phyloP scores from a whole-genome alignment of 495 filamentous ascomycete species.

The Hyaloscypha finlandica region DNA sequence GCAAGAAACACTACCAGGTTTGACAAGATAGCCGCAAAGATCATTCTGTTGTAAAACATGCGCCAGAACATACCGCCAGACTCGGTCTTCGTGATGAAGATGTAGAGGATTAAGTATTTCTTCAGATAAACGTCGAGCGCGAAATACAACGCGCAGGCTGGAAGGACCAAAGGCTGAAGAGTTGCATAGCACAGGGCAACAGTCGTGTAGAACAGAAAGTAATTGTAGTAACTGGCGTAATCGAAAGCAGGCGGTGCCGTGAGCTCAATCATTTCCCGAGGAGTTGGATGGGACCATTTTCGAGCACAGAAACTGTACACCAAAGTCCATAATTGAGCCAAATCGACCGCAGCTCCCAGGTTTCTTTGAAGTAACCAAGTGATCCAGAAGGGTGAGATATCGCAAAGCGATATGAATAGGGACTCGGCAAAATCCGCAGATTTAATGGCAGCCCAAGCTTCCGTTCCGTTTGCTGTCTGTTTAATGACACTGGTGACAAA shows the following conservation, averaged over 20 bases:
- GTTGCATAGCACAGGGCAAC: slow-evolving; percentile 84
- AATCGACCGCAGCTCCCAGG: slow-evolving; percentile 84
- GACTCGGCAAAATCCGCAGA: slow-evolving; percentile 59
- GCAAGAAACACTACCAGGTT: slow-evolving; percentile 78
- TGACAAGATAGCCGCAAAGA: slow-evolving; percentile 79
- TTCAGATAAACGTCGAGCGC: slow-evolving; percentile 83
- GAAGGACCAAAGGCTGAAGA: slow-evolving; percentile 88
- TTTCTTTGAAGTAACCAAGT: slow-evolving; percentile 91
- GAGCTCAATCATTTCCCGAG: slow-evolving; percentile 88
- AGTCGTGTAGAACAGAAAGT: slow-evolving; percentile 91
- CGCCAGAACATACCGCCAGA: slow-evolving; percentile 95
- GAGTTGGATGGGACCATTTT: slow-evolving; percentile 84
- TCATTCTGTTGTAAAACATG: slow-evolving; percentile 82
- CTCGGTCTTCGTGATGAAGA: slow-evolving; percentile 95
- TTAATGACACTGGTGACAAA: slow-evolving; percentile 66
- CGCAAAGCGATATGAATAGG: slow-evolving; percentile 70
- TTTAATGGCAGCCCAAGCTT: slow-evolving; percentile 68
- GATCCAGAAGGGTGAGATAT: slow-evolving; percentile 88
- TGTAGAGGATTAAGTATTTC: slow-evolving; percentile 93
- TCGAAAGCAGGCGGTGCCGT: slow-evolving; percentile 92
- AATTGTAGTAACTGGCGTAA: slow-evolving; percentile 96
- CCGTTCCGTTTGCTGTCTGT: slow-evolving; percentile 49
- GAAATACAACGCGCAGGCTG: slow-evolving; percentile 89
- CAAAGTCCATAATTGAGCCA: slow-evolving; percentile 80
- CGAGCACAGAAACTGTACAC: slow-evolving; percentile 79